Base-by-base conservation (phyloP, 495 filamentous ascomycete genomes). In the Penicillium cosmopolitanum region DNA sequence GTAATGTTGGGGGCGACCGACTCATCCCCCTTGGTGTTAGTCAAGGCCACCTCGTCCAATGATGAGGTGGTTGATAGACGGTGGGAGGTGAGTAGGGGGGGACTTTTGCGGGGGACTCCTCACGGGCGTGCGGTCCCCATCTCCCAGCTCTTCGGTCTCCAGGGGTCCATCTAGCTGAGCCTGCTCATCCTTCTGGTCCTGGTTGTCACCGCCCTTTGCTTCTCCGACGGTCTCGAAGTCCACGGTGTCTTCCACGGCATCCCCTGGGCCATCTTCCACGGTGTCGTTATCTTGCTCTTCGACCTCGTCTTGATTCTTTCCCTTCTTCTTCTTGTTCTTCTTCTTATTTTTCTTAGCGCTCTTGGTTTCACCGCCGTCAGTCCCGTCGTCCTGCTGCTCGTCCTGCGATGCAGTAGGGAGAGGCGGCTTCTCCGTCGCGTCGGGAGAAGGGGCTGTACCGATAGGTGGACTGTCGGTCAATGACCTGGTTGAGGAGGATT, bases 11-110 rank as follows among this genome's bases (percentile, higher is more conserved):
- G 60, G 40, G 64, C 63, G 18, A 70, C 57, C 25, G 69, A 59
- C 48, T 80, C 72, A 11, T 78, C 73, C 25, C 78, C 77, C 28
- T 72, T 76, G 50, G 60, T 84, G 64, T 86, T 85, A 34, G 84
- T 84, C 47, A 92, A 76, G 61, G 84, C 88, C 34, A 93, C 84
- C 65, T 89, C 86, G 58, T 92, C 88, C 36, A 91, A 80, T 25
- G 87, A 69, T 31, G 68, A 89, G 16, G 76, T 77, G 50, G 77
- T 82, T 21, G 89, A 92, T 35, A 86, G 74, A 36, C 85, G 86
- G 57, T 84, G 86, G 35, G 86, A 84, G 9, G 80, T 82, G 57
- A 87, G 71, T 42, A 84, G 66, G 18, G 85, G 85, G 83, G 21
- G 85, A 84, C 64, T 82, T 85, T 33, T 73, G 71, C 31, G 66